Conservation (phyloP, 768 basidiomycete genomes). For the Mycena venus region DNA sequence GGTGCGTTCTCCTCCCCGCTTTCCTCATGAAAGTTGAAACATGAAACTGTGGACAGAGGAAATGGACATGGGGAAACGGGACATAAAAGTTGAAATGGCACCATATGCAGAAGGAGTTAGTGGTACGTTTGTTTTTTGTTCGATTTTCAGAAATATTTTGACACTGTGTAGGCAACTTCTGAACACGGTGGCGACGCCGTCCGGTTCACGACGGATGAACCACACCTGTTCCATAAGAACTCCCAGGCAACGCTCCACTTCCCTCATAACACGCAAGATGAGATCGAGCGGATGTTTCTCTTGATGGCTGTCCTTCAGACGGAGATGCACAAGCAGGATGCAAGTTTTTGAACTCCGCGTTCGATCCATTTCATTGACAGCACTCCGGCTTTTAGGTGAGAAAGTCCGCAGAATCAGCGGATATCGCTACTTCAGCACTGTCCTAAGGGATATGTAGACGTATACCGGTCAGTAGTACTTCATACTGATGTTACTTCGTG, state of each 20-base stretch:
- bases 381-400: too few relatives aligned
- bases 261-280: constrained; percentile 13
- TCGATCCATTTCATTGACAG: too few relatives aligned
- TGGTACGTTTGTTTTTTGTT: not conserved
- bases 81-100: not conserved
- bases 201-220: not conserved
- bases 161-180: not conserved
- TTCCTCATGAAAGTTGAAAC: too few relatives aligned
- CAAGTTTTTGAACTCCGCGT: not conserved
- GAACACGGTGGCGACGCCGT: not conserved
- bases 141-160: not conserved
- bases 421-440: too few relatives aligned
- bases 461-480: too few relatives aligned
- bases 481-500: too few relatives aligned
- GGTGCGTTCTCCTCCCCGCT: too few relatives aligned
- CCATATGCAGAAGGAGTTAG: not conserved
- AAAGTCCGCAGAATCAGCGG: too few relatives aligned
- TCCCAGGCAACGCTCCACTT: constrained; percentile 4
- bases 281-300: constrained; percentile 22
- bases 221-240: not conserved
- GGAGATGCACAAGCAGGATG: constrained; percentile 16
- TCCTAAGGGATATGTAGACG: too few relatives aligned
- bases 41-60: not conserved
- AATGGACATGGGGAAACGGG: not conserved
- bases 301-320: constrained; percentile 13